Conservation (phyloP, 371 early-diverging fungal genomes). For the Synchytrium microbalum region DNA sequence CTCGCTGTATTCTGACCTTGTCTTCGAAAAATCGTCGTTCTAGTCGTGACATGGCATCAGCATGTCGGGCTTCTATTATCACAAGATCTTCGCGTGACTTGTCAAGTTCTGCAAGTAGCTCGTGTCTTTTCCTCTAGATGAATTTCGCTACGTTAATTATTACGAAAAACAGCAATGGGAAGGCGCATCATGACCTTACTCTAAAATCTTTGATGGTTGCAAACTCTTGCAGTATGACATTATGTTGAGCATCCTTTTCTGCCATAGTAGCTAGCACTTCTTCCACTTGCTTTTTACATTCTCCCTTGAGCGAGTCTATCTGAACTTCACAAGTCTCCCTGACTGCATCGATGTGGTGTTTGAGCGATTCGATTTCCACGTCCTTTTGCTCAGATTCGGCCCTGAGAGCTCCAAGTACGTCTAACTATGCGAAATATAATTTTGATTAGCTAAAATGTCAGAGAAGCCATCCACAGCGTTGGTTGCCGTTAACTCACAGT, state of each 20-base stretch:
- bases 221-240: slow-evolving; percentile 47
- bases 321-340: slow-evolving; percentile 14
- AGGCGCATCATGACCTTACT: slow-evolving; percentile 17
- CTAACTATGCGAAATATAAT: slow-evolving; percentile 26
- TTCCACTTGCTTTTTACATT: slow-evolving; percentile 29
- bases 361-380: slow-evolving; percentile 23
- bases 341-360: slow-evolving; percentile 26
- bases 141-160: neutral
- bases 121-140: slow-evolving; percentile 40
- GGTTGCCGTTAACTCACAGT: slow-evolving; percentile 24
- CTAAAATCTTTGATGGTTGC: slow-evolving; percentile 48
- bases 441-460: neutral
- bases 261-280: slow-evolving; percentile 32
- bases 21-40: slow-evolving; percentile 24
- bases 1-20: slow-evolving; percentile 43
- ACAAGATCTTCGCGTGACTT: slow-evolving; percentile 33
- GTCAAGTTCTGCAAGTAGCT: slow-evolving; percentile 42
- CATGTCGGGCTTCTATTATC: slow-evolving; percentile 42
- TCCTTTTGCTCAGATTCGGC: slow-evolving; percentile 38
- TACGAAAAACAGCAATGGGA: slow-evolving; percentile 6
- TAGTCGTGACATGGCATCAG: slow-evolving; percentile 28
- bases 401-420: slow-evolving; percentile 47
- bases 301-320: slow-evolving; percentile 24
- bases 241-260: slow-evolving; percentile 44
- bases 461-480: neutral